Base-by-base conservation (phyloP, 768 basidiomycete genomes). In the Rhizopogon salebrosus region DNA sequence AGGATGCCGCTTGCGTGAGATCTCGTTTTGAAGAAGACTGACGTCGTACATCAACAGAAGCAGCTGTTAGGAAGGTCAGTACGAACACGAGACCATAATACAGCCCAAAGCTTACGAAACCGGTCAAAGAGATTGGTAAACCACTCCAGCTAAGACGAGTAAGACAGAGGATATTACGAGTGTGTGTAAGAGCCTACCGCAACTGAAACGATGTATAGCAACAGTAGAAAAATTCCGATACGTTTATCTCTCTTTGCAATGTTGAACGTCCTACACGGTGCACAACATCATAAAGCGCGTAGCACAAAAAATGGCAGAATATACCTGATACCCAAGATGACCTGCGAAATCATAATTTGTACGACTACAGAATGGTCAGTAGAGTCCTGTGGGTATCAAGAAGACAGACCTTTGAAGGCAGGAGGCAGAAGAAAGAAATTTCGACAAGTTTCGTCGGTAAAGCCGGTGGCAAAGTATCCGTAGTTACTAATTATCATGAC, bases 331-430 rank as follows among this genome's bases (percentile, higher is more conserved):
- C 79, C 85, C 37, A 88, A 62, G 51, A 88, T 86, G 6, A 75
- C 68, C 60, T 88, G 85, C 5, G 85, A 85, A 41, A 83, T 70
- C 77, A 82, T 81, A 0, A 72, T 70, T 65, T 87, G 86, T 5
- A 84, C 16, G 3, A 82, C 86, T 87, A 52, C 11, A 51, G 39
- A 8, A 2, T 14, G 14, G 38, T 20, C 18, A 52, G 57, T 18
- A 63, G 50, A 26, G 8, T n/a, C 14, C 5, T 43, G 10, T 40
- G 16, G 4, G 1, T 2, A 11, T 20, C 26, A 29, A 20, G 7
- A 1, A 3, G 27, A 39, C 31, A 20, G 42, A 82, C 86, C 84
- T 78, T 87, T 87, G 63, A 85, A 80, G 10, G 75, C 60, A 13
- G 85, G 80, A 1, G 82, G 71, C 13, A 79, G 57, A 10, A 81